phyloP scores from a whole-genome alignment of 2,329 filamentous ascomycete species.

The Ophiostoma himal-ulmi region DNA sequence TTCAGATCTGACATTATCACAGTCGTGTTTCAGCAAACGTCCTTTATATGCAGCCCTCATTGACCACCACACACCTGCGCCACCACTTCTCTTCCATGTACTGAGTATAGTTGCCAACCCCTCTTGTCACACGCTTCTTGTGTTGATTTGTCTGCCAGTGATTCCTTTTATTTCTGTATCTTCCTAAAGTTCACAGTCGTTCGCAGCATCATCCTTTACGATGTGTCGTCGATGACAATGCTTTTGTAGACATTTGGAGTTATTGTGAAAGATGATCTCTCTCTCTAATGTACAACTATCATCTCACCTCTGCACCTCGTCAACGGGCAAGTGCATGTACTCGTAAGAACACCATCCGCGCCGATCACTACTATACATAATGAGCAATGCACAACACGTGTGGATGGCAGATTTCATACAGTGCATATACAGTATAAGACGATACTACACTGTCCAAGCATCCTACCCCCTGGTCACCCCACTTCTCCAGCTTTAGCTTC shows the following conservation, averaged over 20 bases:
- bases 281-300: neutral
- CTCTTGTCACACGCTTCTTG: neutral
- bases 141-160: too few species aligned
- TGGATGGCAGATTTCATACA: neutral
- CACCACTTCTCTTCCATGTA: neutral
- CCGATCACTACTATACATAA: neutral
- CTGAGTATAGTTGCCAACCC: too few species aligned
- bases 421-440: neutral
- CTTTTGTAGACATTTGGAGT: neutral
- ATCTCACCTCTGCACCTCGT: neutral
- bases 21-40: too few species aligned
- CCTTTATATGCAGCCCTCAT: too few species aligned
- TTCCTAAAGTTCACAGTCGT: neutral
- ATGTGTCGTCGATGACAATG: neutral
- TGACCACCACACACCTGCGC: neutral
- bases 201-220: neutral
- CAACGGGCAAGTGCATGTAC: neutral
- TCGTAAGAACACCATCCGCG: neutral
- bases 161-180: neutral
- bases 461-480: neutral
- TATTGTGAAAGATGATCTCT: neutral
- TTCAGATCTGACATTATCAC: too few species aligned
- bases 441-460: neutral
- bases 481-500: constrained; percentile 4
- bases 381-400: neutral